Percentiles rank a stretch among this genome's conserved stretches.
Evolutionary conservation across 805 yeast species (phyloP).

Genomic region (Yamadazyma nakazawae): DNA sequence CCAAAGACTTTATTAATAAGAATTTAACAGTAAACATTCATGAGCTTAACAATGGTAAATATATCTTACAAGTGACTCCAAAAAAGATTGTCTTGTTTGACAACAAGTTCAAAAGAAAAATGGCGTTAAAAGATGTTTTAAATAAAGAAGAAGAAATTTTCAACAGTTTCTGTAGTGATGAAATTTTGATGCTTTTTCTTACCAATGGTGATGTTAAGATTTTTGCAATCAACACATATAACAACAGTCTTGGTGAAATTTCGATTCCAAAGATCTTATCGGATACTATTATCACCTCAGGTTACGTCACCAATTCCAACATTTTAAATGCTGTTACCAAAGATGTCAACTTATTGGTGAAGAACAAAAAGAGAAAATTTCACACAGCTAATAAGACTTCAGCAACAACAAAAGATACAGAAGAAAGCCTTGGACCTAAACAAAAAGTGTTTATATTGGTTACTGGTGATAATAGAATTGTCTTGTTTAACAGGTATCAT

Average conservation of each 20-base stretch:
- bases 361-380: constrained; percentile 28
- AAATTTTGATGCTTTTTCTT: constrained; percentile 58
- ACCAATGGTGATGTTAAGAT: constrained; percentile 70
- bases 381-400: constrained; percentile 7
- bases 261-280: constrained; percentile 38
- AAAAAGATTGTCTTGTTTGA: constrained; percentile 59
- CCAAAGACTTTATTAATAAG: constrained; percentile 60
- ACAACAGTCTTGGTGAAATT: constrained; percentile 30
- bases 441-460: constrained; percentile 57
- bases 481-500: constrained; percentile 58
- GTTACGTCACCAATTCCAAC: constrained; percentile 53
- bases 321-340: constrained; percentile 30
- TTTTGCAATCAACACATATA: constrained; percentile 39
- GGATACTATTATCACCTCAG: constrained; percentile 62
- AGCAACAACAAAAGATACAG: constrained; percentile 1
- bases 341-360: constrained; percentile 23
- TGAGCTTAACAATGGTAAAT: constrained; percentile 50
- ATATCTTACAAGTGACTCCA: constrained; percentile 73
- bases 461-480: constrained; percentile 73
- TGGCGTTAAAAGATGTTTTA: constrained; percentile 42
- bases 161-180: constrained; percentile 60
- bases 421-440: constrained; percentile 20
- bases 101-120: constrained; percentile 52
- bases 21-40: constrained; percentile 67
- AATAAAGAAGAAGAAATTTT: constrained; percentile 46